Evolutionary conservation across 805 yeast species (phyloP).

Genomic region (Blastobotrys attinorum): DNA sequence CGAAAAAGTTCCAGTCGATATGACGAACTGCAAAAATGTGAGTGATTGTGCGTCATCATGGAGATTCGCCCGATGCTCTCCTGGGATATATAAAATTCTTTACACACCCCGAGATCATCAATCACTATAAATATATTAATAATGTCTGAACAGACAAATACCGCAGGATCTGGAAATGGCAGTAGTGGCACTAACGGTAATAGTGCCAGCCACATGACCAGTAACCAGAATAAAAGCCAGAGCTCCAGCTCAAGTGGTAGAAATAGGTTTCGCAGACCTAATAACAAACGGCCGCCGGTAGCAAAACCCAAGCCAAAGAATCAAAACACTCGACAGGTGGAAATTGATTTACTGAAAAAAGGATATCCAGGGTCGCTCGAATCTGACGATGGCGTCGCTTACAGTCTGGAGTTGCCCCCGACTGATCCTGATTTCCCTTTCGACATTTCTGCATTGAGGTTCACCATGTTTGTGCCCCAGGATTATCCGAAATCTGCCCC

Average conservation of each 20-base stretch:
- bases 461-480: constrained; percentile 48
- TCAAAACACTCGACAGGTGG: constrained; percentile 5
- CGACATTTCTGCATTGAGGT: constrained; percentile 45
- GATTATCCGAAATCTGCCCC: constrained; percentile 48
- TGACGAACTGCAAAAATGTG: no score
- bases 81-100: no score
- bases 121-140: no score
- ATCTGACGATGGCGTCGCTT: constrained; percentile 4
- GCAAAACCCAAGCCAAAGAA: constrained; percentile 11
- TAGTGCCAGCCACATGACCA: not conserved
- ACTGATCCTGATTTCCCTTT: constrained; percentile 70
- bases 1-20: no score
- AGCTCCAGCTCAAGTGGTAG: no score
- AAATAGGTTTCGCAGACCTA: no score
- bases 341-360: constrained; percentile 13
- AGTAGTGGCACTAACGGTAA: not conserved
- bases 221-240: not conserved
- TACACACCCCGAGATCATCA: no score
- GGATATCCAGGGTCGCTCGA: constrained; percentile 8
- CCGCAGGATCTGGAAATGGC: no score
- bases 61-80: no score
- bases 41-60: no score
- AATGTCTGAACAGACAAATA: no score
- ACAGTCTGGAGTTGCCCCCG: constrained; percentile 31
- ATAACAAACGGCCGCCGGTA: constrained; percentile 7